Conservation (phyloP, 2,329 filamentous ascomycete species). For the Aureobasidium lini region DNA sequence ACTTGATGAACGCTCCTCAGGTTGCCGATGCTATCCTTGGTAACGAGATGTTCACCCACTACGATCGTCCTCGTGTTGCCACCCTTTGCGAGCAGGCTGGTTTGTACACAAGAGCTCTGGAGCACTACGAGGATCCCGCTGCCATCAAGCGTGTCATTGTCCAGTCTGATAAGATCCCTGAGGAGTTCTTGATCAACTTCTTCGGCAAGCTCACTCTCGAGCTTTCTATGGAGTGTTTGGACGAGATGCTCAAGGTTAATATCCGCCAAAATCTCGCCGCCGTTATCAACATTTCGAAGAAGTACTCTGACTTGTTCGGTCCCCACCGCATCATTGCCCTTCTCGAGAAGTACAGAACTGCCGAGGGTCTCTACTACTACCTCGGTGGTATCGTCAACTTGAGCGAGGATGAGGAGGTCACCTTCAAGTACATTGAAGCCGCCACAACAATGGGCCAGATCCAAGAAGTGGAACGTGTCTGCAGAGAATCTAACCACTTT, state of each 20-base stretch:
- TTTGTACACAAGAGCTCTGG: constrained; percentile 62
- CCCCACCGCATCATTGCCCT: constrained; percentile 83
- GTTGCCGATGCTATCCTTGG: constrained; percentile 96
- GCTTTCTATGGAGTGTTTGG: constrained; percentile 85
- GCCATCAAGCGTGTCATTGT: constrained; percentile 85
- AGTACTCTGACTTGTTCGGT: constrained; percentile 92
- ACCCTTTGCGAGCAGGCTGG: constrained; percentile 89
- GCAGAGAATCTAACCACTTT: constrained; percentile 75
- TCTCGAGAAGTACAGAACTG: constrained; percentile 95
- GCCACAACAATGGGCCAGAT: constrained; percentile 90
- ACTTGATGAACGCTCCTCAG: constrained; percentile 89
- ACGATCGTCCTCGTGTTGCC: constrained; percentile 84
- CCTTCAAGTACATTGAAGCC: constrained; percentile 99
- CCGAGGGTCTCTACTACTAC: constrained; percentile 96
- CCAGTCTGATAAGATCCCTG: constrained; percentile 77
- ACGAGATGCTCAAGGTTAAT: constrained; percentile 94
- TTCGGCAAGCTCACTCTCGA: constrained; percentile 94
- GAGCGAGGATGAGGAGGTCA: constrained; percentile 88
- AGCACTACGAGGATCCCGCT: constrained; percentile 87
- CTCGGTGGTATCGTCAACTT: constrained; percentile 96
- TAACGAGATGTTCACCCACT: constrained; percentile 98
- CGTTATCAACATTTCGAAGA: constrained; percentile 91
- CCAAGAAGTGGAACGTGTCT: constrained; percentile 94
- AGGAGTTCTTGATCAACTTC: constrained; percentile 86
- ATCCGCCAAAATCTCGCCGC: constrained; percentile 95